Conservation (phyloP, 2,329 filamentous ascomycete genomes). For the Sclerotinia glacialis region DNA sequence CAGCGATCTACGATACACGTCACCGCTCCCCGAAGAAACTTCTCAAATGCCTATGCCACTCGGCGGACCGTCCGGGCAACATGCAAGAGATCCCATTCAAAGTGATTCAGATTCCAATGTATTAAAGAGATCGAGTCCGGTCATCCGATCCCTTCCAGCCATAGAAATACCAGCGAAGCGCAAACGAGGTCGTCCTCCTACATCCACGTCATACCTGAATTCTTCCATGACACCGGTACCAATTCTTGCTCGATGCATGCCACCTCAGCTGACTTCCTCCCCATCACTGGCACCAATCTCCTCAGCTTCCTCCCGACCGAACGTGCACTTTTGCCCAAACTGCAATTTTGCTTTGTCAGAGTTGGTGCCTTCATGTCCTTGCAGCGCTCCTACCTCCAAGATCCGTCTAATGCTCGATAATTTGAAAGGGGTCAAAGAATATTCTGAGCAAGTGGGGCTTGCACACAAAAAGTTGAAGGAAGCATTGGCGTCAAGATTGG, state of each 20-base stretch:
- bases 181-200: conserved; percentile 8
- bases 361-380: conserved; percentile 1
- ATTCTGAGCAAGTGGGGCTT: neutral
- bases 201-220: neutral
- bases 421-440: conserved; percentile 3
- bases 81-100: neutral
- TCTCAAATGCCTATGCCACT: neutral
- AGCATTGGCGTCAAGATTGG: conserved; percentile 4
- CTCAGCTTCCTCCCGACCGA: neutral
- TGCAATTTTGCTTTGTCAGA: neutral
- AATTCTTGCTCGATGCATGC: neutral
- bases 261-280: neutral
- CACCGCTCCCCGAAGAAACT: neutral
- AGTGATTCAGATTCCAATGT: neutral
- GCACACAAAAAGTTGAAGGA: neutral
- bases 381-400: neutral
- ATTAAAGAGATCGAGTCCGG: neutral
- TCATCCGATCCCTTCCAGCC: neutral
- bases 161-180: conserved; percentile 7
- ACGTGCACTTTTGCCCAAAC: neutral
- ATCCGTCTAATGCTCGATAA: conserved; percentile 15
- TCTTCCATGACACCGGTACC: neutral
- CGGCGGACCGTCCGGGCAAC: neutral
- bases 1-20: neutral
- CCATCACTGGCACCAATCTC: neutral